Conservation (phyloP, 1,139 yeast species). For the Diutina catenulata region DNA sequence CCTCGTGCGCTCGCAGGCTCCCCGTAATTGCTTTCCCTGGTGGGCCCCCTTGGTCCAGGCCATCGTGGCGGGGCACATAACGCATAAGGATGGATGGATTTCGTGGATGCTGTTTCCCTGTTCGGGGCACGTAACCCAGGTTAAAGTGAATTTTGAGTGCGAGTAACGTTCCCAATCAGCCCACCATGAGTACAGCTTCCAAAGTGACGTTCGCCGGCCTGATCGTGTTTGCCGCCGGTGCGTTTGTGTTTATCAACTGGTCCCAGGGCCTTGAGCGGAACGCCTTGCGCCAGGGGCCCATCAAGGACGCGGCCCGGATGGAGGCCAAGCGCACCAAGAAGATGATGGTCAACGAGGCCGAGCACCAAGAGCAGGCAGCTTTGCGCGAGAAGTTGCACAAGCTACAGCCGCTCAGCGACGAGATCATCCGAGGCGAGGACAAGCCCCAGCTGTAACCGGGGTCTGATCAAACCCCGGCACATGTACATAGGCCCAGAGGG, state of each 20-base stretch:
- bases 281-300: slow-evolving; percentile 68
- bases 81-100: too few relatives aligned
- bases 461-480: too few relatives aligned
- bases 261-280: slow-evolving; percentile 58
- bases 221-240: slow-evolving; percentile 41
- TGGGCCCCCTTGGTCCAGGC: too few relatives aligned
- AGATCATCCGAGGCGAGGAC: slow-evolving; percentile 22
- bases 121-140: too few relatives aligned
- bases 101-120: too few relatives aligned
- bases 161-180: too few relatives aligned
- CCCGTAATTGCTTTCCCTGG: too few relatives aligned
- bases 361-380: slow-evolving; percentile 65
- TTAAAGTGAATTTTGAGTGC: too few relatives aligned
- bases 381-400: slow-evolving; percentile 51
- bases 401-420: slow-evolving; percentile 48
- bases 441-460: too few relatives aligned
- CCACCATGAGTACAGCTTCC: slow-evolving; percentile 56
- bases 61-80: too few relatives aligned
- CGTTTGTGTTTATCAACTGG: slow-evolving; percentile 56
- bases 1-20: too few relatives aligned
- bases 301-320: slow-evolving; percentile 59
- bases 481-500: too few relatives aligned
- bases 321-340: slow-evolving; percentile 32
- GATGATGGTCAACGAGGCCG: slow-evolving; percentile 47
- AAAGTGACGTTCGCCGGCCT: slow-evolving; percentile 56